Percentiles rank a stretch among this genome's conserved stretches.
These are phyloP conservation scores for Polytrichum commune DNA, from an alignment of 225 moss, liverwort and hornwort species.

Conservation along the genomic window DNA sequence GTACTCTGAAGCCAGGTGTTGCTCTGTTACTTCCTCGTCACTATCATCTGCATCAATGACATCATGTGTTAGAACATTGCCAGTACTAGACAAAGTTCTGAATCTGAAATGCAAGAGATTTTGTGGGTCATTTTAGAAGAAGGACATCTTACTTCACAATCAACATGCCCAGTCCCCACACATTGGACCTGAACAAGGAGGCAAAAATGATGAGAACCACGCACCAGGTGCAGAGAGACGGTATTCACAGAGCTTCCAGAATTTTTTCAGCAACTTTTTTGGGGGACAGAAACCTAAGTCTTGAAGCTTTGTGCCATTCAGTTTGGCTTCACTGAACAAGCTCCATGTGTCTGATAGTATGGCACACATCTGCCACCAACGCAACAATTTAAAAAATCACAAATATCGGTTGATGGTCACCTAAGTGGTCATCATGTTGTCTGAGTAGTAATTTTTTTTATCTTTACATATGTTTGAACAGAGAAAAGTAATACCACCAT, in stretches of 20 bases:
- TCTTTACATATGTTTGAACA: no score
- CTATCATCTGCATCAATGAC: slow-evolving; percentile 56
- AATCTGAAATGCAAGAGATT: no score
- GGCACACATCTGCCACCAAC: slow-evolving; percentile 64
- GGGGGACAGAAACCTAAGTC: slow-evolving; percentile 73
- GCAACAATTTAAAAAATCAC: slow-evolving; percentile 7
- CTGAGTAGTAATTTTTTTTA: no score
- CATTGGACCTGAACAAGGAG: slow-evolving; percentile 5
- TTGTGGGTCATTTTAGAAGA: no score
- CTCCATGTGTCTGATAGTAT: slow-evolving; percentile 86
- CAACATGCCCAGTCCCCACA: no score
- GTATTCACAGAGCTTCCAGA: slow-evolving; percentile 92
- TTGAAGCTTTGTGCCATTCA: slow-evolving; percentile 72
- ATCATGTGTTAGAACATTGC: slow-evolving; percentile 11
- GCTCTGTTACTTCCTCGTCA: slow-evolving; percentile 70
- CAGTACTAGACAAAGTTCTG: background rate
- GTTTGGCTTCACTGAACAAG: slow-evolving; percentile 79
- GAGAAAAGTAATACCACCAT: no score
- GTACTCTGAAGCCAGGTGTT: slow-evolving; percentile 55
- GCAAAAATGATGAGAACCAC: slow-evolving; percentile 12
- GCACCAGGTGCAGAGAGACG: slow-evolving; percentile 63
- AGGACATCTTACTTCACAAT: no score
- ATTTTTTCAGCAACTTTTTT: slow-evolving; percentile 56
- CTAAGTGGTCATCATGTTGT: background rate
- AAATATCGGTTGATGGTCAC: background rate